Evolutionary conservation across 108 stramenopile species (phyloP), one percentile per base, ranked within the genome.

Genomic region (Mayamaea pseudoterrestris): DNA sequence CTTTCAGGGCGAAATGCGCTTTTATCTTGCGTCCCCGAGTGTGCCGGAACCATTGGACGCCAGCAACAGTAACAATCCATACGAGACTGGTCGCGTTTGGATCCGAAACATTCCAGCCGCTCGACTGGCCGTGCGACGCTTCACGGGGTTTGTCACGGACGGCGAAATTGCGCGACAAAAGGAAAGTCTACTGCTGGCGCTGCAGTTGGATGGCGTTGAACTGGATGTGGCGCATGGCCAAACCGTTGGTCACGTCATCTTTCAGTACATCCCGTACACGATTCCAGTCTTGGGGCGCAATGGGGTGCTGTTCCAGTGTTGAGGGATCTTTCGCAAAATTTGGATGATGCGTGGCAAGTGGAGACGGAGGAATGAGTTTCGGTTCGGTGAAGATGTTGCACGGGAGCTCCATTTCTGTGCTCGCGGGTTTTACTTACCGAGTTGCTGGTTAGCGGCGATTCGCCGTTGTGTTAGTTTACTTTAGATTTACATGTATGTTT

Each of bases 201-300:
- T 93, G 58, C 58, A 60, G 16, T 50, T 77, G 50, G 87, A 90
- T 60, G 83, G 80, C 13, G 56, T 78, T 20, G 91, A 85, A 57
- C 54, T 88, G 31, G 81, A 85, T 58, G 85, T 82, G 1, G 64
- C 78, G 0, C 85, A 88, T 63, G 85, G 78, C 13, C 58, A 66
- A 16, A 44, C 72, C 3, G 68, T 75, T 28, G 75, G 80, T 8
- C 86, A 93, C 55, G 61, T 84, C 14, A 65, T 95, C 25, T 74
- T 88, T 37, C 94, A 95, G 61, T 95, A 95, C 73, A 95, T 93
- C 47, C 94, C 94, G 0, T 95, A 93, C 57, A 93, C 94, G 3
- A 49, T 95, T 12, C 94, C 94, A 5, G 82, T 93, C 58, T 58
- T 93, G 34, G 62, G 90, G 22, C 53, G 84, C 17, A 95, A 95